Evolutionary conservation across 495 filamentous ascomycete species (phyloP).

Genomic region (Neurospora discreta): DNA sequence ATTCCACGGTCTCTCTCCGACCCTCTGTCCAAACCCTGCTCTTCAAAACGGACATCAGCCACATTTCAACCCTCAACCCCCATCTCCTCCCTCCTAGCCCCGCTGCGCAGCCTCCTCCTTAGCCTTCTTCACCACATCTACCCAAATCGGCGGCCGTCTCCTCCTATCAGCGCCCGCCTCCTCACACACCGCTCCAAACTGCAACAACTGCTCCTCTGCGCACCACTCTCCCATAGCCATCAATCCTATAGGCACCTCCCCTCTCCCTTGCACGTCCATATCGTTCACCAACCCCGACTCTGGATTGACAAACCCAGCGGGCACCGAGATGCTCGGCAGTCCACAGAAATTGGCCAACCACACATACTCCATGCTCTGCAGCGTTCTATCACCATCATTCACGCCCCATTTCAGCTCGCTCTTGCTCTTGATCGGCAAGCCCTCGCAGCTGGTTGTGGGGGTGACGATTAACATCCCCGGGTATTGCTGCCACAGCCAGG

Average conservation of each 20-base stretch:
- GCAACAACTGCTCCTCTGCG: slow-evolving; percentile 56
- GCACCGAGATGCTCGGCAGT: slow-evolving; percentile 56
- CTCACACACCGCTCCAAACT: slow-evolving; percentile 57
- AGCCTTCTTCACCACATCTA: slow-evolving; percentile 20
- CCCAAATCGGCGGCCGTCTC: slow-evolving; percentile 17
- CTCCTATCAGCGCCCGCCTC: slow-evolving; percentile 11
- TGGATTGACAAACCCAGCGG: slow-evolving; percentile 50
- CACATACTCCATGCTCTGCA: slow-evolving; percentile 74
- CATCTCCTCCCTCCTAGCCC: not conserved
- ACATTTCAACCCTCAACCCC: not conserved
- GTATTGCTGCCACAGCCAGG: slow-evolving; percentile 54
- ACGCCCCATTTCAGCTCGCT: slow-evolving; percentile 49
- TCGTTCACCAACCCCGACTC: slow-evolving; percentile 14
- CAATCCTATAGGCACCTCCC: slow-evolving; percentile 60
- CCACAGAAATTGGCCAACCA: slow-evolving; percentile 80
- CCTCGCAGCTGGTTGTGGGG: slow-evolving; percentile 63
- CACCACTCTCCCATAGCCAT: slow-evolving; percentile 84
- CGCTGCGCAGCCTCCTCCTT: not conserved
- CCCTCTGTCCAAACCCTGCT: not conserved
- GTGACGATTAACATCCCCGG: slow-evolving; percentile 67
- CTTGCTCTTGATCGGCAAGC: slow-evolving; percentile 49
- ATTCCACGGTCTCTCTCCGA: not conserved
- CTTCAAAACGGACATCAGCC: not conserved
- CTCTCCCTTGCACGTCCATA: slow-evolving; percentile 18
- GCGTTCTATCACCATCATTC: slow-evolving; percentile 55